phyloP scores from a whole-genome alignment of 2,329 filamentous ascomycete genomes.

The Aquanectria penicillioides region DNA sequence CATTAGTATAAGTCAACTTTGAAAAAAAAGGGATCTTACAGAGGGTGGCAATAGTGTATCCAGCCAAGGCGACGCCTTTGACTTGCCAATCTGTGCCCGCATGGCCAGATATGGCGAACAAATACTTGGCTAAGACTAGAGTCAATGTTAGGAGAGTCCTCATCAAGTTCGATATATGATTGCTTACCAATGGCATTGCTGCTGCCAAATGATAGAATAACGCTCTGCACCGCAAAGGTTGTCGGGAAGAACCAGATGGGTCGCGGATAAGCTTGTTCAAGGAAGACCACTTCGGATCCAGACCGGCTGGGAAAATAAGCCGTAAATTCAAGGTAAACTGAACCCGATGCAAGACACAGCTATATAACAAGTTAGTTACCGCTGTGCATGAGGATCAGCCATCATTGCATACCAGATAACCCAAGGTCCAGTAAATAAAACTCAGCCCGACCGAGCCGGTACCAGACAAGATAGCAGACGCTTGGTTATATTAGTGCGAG shows the following conservation, averaged over 20 bases:
- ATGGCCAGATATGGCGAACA: conserved; percentile 12
- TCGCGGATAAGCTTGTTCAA: conserved; percentile 15
- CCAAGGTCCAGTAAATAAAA: conserved; percentile 17
- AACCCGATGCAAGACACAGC: conserved; percentile 14
- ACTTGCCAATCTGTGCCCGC: conserved; percentile 11
- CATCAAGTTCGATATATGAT: not conserved
- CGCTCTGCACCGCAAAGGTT: conserved; percentile 16
- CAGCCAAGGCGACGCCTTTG: conserved; percentile 12
- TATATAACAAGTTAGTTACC: not conserved
- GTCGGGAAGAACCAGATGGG: conserved; percentile 19
- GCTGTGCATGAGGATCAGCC: not conserved
- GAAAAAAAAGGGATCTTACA: not conserved
- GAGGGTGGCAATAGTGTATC: conserved; percentile 6
- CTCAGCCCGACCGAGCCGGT: conserved; percentile 14
- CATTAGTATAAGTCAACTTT: not conserved
- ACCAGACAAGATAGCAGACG: conserved; percentile 12
- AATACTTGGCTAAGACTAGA: conserved; percentile 14
- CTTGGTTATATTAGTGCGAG: not conserved
- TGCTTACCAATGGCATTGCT: conserved; percentile 12
- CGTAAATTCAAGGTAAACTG: conserved; percentile 15
- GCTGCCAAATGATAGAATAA: conserved; percentile 16
- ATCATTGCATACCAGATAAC: conserved; percentile 11
- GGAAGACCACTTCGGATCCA: conserved; percentile 18
- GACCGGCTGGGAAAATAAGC: conserved; percentile 20
- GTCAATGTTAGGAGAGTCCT: not conserved